These are phyloP conservation scores for Ganoderma resinaceum DNA, from an alignment of 1,284 basidiomycete genomes.

Conservation along the genomic window DNA sequence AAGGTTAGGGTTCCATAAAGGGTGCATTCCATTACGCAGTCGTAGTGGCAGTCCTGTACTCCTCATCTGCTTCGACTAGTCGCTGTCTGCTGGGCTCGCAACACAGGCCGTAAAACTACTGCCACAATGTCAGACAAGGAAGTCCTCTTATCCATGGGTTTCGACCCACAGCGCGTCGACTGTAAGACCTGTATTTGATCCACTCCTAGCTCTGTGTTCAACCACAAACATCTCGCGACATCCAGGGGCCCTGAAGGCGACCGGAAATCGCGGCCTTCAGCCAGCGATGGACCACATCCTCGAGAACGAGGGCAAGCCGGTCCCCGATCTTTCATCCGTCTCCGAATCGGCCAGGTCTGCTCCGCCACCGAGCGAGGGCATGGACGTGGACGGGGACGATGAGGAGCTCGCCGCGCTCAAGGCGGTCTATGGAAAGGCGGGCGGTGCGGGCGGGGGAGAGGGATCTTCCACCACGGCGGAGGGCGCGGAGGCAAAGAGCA, in stretches of 20 bases:
- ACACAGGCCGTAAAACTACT: background rate
- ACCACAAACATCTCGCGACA: background rate
- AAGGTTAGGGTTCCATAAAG: constrained; percentile 22
- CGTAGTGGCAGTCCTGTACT: background rate
- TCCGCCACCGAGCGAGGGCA: constrained; percentile 41
- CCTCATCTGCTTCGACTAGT: background rate
- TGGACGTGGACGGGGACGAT: constrained; percentile 68
- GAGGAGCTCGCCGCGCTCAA: constrained; percentile 74
- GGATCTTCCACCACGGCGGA: constrained; percentile 26
- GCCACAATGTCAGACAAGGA: constrained; percentile 74
- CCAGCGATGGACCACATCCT: constrained; percentile 91
- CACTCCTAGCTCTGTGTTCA: constrained; percentile 10
- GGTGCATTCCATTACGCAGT: constrained; percentile 18
- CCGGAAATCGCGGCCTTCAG: constrained; percentile 80
- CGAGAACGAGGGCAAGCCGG: constrained; percentile 75
- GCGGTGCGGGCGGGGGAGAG: background rate
- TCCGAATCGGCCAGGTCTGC: constrained; percentile 30
- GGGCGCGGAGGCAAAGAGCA: constrained; percentile 77
- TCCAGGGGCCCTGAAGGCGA: constrained; percentile 87
- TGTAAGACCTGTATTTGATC: constrained; percentile 57
- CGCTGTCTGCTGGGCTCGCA: background rate
- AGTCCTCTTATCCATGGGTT: constrained; percentile 87
- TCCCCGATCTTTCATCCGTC: constrained; percentile 65
- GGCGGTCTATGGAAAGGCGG: constrained; percentile 50
- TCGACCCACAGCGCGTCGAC: constrained; percentile 82